Base-by-base conservation (phyloP, 768 basidiomycete species). In the Termitomyces sp. region DNA sequence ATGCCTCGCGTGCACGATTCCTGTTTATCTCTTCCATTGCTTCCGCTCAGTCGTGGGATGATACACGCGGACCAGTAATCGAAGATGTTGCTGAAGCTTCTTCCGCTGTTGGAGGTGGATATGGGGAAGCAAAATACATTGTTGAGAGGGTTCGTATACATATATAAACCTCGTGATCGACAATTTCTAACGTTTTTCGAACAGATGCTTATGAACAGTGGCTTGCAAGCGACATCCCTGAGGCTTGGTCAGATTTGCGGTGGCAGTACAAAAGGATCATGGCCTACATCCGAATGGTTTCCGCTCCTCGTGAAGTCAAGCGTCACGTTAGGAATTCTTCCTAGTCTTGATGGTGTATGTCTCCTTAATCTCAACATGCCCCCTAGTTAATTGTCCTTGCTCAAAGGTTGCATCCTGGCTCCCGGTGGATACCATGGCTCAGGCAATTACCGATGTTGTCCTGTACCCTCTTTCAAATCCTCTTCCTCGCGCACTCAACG, bases 71-170 rank as follows among this genome's bases (percentile, higher is more conserved):
- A 14, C 53, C 53, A n/a, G 53, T 54, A 5, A 42, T 30, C 2
- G 53, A 54, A 30, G 43, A 54, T 45, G 5, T 54, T 20, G 22
- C 45, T 3, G 43, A 33, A 9, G 27, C 13, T 32, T 42, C 52
- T 32, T 53, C 37, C 44, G 52, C 52, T 22, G 40, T 53, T 24
- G 52, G 42, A 39, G 52, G 52, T 2, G 52, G 52, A 12, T 53
- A 53, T 22, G 52, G 52, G 7, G 52, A 53, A 53, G 52, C 52
- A 20, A 53, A 53, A 43, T 53, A 53, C 27, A 22, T 53, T 10
- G 39, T 53, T 12, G 52, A 53, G 26, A 53, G 40, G 27, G 52
- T 53, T 18, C 30, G 45, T n/a, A 22, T 44, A 26, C 14, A 13
- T 69, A 26, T 6, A 13, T 69, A 22, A 12, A 39, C 13, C n/a